Evolutionary conservation across 345 rosid species (phyloP).

Genomic region (Viola odorata): DNA sequence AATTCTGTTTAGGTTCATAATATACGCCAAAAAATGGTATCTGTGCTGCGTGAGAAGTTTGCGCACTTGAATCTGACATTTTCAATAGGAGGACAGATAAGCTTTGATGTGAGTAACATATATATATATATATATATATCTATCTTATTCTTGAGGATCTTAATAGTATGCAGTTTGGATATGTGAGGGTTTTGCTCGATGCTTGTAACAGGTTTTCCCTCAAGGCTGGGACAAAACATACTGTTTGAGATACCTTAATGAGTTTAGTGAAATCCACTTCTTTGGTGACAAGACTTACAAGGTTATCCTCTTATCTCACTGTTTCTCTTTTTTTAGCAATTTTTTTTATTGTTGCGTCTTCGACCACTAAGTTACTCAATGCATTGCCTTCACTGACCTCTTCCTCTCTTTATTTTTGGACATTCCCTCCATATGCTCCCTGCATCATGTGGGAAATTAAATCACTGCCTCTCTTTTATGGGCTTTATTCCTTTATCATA

Average conservation of each 20-base stretch:
- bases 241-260: slow-evolving; percentile 80
- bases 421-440: no score
- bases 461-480: no score
- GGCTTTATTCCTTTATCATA: no score
- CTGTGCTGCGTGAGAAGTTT: slow-evolving; percentile 78
- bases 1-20: slow-evolving; percentile 66
- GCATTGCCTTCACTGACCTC: neutral
- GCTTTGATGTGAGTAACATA: slow-evolving; percentile 76
- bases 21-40: slow-evolving; percentile 76
- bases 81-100: slow-evolving; percentile 96
- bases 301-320: slow-evolving; percentile 35
- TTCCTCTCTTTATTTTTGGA: no score
- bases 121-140: no score
- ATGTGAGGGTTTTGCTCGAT: slow-evolving; percentile 5
- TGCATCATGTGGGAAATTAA: no score
- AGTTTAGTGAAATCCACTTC: slow-evolving; percentile 81
- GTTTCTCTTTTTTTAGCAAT: neutral
- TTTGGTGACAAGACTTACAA: slow-evolving; percentile 98
- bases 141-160: slow-evolving; percentile 5
- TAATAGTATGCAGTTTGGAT: neutral
- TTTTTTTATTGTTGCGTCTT: neutral
- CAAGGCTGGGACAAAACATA: slow-evolving; percentile 99
- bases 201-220: slow-evolving; percentile 70
- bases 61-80: slow-evolving; percentile 87
- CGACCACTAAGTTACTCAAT: neutral